A percentile compares a stretch with the other conserved stretches of the same genome.
Evolutionary conservation across 495 filamentous ascomycete species (phyloP).

Genomic region (Annulohypoxylon maeteangense): DNA sequence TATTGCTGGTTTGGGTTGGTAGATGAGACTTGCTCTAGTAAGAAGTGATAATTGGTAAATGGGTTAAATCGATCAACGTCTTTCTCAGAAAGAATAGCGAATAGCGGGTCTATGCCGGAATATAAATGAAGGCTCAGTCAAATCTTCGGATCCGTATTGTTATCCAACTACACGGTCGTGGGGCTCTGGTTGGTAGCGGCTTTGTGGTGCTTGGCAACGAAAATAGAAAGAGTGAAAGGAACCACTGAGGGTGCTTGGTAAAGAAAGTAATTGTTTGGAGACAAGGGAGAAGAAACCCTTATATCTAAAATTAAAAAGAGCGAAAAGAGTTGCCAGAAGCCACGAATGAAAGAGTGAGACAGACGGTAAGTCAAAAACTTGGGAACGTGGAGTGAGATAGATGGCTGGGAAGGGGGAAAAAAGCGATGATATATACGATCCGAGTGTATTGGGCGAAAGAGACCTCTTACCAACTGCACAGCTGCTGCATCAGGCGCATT

Average conservation of each 20-base stretch:
- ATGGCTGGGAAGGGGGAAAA: conserved; percentile 6
- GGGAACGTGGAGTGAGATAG: background rate
- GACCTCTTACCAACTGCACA: conserved; percentile 10
- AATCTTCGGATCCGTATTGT: conserved; percentile 9
- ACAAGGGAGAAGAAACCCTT: conserved; percentile 18
- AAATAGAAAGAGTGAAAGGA: conserved; percentile 36
- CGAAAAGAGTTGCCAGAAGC: conserved; percentile 28
- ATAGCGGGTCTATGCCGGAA: background rate
- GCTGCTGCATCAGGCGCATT: too few species aligned
- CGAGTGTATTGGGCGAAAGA: conserved; percentile 35
- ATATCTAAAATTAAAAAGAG: conserved; percentile 27
- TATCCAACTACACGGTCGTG: background rate
- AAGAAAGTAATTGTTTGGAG: conserved; percentile 36
- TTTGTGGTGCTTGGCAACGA: conserved; percentile 30
- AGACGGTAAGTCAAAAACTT: conserved; percentile 7
- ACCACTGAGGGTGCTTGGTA: conserved; percentile 22
- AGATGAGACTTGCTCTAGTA: conserved; percentile 17
- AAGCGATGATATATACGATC: conserved; percentile 27
- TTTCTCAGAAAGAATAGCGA: conserved; percentile 30
- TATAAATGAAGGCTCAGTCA: background rate
- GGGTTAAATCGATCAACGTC: conserved; percentile 28
- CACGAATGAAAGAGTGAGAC: conserved; percentile 27
- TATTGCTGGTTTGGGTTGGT: conserved; percentile 13
- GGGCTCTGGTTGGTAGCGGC: conserved; percentile 12
- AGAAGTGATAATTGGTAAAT: background rate